Evolutionary conservation across 2,329 filamentous ascomycete species (phyloP), one percentile per base, ranked within the genome.

Genomic region (Penicillium oxalicum): DNA sequence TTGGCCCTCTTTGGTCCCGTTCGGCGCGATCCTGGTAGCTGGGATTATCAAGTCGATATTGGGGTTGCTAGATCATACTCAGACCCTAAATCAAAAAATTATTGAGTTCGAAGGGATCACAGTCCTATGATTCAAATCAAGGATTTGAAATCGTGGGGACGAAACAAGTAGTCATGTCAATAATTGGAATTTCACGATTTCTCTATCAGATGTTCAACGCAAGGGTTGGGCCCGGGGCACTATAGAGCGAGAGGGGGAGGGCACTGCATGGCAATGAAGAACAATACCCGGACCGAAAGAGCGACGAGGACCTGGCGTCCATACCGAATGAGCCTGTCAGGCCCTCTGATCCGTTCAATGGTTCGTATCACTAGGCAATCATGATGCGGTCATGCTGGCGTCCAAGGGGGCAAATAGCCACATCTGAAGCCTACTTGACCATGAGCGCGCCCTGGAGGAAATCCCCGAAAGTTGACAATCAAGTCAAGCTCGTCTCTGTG

Each of bases 331-430:
- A 18, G 18, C 18, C 18, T 18, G 18, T 18, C 18, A 18, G 18
- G 18, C 18, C 18, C 18, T 18, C 18, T 18, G 18, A 18, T 18
- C 18, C 18, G 18, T 18, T 18, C 18, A 18, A 18, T 32, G 29
- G 29, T 32, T 32, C 11, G 9, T 38, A 9, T 35, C 35, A 13
- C 33, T 12, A 25, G 18, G 27, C 34, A 4, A 45, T 55, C 54
- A 57, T 50, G 18, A 53, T 57, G 49, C 24, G 45, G 46, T 59
- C 50, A 57, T 54, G 11, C 46, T 59, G 55, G 53, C 51, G 55
- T 58, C 25, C 9, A 25, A 36, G 43, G 37, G 46, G 43, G 47
- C 41, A 37, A 47, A 36, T 25, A 6, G 26, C 4, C 29, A 33
- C 40, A 33, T 36, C 11, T 11, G 9, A 36, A 43, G 26, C 13